Percentiles rank a stretch among this genome's conserved stretches.
These are phyloP conservation scores for Fomitopsis pulvina DNA, from an alignment of 768 basidiomycete species.

Conservation along the genomic window DNA sequence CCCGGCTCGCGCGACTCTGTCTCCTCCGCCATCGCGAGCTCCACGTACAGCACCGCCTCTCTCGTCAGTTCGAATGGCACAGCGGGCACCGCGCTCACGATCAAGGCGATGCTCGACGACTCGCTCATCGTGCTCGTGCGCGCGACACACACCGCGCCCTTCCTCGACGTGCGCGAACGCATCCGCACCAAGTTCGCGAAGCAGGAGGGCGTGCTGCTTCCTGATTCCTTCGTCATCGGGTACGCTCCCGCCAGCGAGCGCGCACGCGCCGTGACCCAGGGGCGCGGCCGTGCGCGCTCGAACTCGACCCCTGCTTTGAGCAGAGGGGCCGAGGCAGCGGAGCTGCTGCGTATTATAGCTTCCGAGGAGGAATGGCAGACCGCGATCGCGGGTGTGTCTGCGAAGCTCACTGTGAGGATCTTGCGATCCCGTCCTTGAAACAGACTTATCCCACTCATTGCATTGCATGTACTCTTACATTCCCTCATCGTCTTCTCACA, in stretches of 20 bases:
- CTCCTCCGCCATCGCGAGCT: background rate
- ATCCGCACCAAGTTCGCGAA: conserved; percentile 63
- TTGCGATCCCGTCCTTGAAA: conserved; percentile 20
- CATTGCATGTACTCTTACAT: no score
- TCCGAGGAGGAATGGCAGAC: conserved; percentile 58
- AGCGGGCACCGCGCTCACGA: conserved; percentile 31
- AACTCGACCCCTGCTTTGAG: conserved; percentile 22
- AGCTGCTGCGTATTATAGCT: conserved; percentile 37
- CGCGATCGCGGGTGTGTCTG: conserved; percentile 35
- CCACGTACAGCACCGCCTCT: background rate
- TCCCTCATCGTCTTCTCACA: no score
- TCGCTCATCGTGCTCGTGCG: conserved; percentile 55
- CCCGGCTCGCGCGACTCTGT: conserved; percentile 7
- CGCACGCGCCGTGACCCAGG: conserved; percentile 3
- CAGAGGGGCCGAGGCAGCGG: conserved; percentile 4
- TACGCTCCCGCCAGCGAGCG: conserved; percentile 32
- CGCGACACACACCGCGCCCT: conserved; percentile 37
- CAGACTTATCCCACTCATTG: background rate
- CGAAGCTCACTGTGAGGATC: conserved; percentile 55
- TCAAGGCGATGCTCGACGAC: conserved; percentile 62
- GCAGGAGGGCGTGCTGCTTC: conserved; percentile 50
- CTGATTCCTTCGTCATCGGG: conserved; percentile 48
- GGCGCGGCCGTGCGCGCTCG: conserved; percentile 27
- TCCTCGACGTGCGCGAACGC: conserved; percentile 47
- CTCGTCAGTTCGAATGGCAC: conserved; percentile 6